These are phyloP conservation scores for Boletus mariae DNA, from an alignment of 1,284 basidiomycete species.

Conservation along the genomic window DNA sequence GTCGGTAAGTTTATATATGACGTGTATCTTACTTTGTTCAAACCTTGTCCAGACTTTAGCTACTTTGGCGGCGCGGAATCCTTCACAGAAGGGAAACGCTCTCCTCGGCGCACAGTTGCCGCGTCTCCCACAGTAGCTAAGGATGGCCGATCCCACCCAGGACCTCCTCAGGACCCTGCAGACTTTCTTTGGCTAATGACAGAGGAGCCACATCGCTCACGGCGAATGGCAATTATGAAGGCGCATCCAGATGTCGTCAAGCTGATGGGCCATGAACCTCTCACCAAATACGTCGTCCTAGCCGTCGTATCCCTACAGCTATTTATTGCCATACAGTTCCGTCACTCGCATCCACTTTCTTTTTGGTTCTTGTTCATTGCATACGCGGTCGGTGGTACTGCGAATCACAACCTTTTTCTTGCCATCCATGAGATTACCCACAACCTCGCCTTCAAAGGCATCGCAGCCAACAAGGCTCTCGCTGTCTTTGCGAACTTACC, in stretches of 20 bases:
- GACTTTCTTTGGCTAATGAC: slow-evolving; percentile 96
- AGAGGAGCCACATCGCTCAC: slow-evolving; percentile 91
- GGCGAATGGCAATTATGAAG: slow-evolving; percentile 88
- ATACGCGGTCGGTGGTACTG: slow-evolving; percentile 88
- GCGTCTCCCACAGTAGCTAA: slow-evolving; percentile 38
- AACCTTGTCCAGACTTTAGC: slow-evolving; percentile 55
- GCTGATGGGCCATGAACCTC: slow-evolving; percentile 91
- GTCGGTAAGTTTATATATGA: slow-evolving; percentile 13
- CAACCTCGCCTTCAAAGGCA: slow-evolving; percentile 88
- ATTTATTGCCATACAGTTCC: slow-evolving; percentile 59
- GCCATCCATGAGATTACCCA: slow-evolving; percentile 99
- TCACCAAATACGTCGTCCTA: slow-evolving; percentile 86
- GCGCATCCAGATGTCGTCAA: slow-evolving; percentile 92
- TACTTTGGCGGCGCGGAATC: slow-evolving; percentile 79
- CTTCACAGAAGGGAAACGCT: slow-evolving; percentile 49
- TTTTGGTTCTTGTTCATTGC: slow-evolving; percentile 74
- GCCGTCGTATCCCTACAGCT: slow-evolving; percentile 81
- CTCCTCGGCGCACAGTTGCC: slow-evolving; percentile 58
- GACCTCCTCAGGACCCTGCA: slow-evolving; percentile 62
- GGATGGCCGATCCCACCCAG: slow-evolving; percentile 42
- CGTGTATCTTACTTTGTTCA: too few species aligned
- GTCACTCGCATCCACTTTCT: slow-evolving; percentile 65
- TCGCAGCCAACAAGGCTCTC: slow-evolving; percentile 81
- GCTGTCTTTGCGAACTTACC: slow-evolving; percentile 91
- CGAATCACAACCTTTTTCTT: slow-evolving; percentile 96